These are phyloP conservation scores for Coccomyxa sp. DNA, from an alignment of 139 green algal species.

Conservation along the genomic window DNA sequence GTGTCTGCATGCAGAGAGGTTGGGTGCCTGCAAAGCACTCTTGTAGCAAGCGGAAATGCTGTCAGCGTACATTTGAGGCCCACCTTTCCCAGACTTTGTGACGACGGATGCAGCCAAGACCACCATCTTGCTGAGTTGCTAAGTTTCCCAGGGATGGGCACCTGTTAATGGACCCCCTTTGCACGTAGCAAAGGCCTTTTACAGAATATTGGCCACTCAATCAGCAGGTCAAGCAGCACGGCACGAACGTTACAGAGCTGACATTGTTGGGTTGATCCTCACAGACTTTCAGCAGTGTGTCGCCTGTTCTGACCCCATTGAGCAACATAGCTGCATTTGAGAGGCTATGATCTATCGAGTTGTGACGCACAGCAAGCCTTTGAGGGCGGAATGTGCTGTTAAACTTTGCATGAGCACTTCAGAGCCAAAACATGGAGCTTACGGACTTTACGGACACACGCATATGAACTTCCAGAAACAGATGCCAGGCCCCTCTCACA, in stretches of 20 bases:
- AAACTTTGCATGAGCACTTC: too few species aligned
- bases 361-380: too few species aligned
- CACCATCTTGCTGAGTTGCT: constrained; percentile 79
- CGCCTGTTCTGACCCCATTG: not conserved
- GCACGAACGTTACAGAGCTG: not conserved
- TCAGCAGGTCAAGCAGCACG: not conserved
- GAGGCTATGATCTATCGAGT: too few species aligned
- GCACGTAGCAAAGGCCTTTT: not conserved
- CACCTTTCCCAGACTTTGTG: constrained; percentile 90
- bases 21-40: not conserved
- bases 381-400: too few species aligned
- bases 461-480: too few species aligned
- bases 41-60: not conserved
- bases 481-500: too few species aligned
- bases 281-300: not conserved
- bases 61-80: constrained; percentile 2
- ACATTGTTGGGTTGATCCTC: not conserved
- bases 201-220: not conserved
- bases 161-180: not conserved
- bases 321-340: too few species aligned
- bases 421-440: too few species aligned
- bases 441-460: too few species aligned
- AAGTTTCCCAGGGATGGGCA: not conserved
- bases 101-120: constrained; percentile 87
- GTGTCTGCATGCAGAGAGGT: not conserved